Base-by-base conservation (phyloP, 2,329 filamentous ascomycete species). In the Fusarium acutatum region DNA sequence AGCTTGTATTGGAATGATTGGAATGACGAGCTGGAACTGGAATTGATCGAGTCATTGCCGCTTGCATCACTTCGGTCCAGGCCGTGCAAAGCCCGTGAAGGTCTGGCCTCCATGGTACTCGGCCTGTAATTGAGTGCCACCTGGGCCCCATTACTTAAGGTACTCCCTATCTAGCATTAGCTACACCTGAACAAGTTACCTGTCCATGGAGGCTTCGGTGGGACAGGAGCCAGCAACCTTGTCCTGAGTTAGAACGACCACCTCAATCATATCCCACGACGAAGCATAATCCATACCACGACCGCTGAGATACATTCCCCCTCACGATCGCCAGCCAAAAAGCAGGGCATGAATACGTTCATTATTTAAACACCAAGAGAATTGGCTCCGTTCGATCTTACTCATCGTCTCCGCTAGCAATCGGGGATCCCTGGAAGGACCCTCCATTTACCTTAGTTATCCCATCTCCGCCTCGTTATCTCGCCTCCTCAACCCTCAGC, bases 401-500 rank as follows among this genome's bases (percentile, higher is more conserved):
- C 72, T 68, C 64, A 68, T 69, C 64, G 54, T 65, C 67, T 64
- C 56, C 64, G 49, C 65, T 67, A 68, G 59, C 58, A 60, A 61
- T 72, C 54, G 54, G 56, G 56, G 60, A 71, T 59, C 71, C 47
- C 57, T 44, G 40, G 54, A 53, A 65, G 52, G 54, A 57, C 58
- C 63, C 57, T 68, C 71, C 60, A 60, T 54, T 60, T 54, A 52
- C 49, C 49, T 35, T 35, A 22, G n/a, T 35, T 35, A 52, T 61
- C 64, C 18, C 64, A 67, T 53, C 56, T 72, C 72, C 63, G 59
- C 60, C 60, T 66, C 52, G 44, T 71, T 73, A 64, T 73, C 72
- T 64, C 71, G 71, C 62, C 68, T 67, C 67, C 49, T 54, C 38
- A 60, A 65, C 50, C 61, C 70, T 75, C 65, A 60, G 59, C 59